Base-by-base conservation (phyloP, 768 basidiomycete genomes). In the Lentinula edodes region DNA sequence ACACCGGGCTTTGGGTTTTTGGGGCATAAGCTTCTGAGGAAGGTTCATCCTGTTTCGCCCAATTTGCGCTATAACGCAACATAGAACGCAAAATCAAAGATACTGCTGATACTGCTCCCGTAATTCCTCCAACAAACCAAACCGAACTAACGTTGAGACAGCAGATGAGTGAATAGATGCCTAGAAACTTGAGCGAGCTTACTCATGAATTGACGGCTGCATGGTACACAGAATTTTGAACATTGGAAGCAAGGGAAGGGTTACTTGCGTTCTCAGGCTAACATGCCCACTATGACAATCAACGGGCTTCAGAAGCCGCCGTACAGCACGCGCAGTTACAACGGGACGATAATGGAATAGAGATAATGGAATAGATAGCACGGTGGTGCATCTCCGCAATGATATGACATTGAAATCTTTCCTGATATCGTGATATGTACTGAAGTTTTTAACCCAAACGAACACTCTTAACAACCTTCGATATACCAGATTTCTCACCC, bases 401-500 rank as follows among this genome's bases (percentile, higher is more conserved):
- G 23, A 23, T 23, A 2, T 23, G 2, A 23, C 23, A 23, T 23
- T 23, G 28, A 5, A 16, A 10, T 41, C 39, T 5, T 45, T 6
- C 16, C 13, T 45, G 43, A 16, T 12, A 15, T 45, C 43, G 43
- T 6, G 43, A 45, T 45, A 2, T 45, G 23, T 28, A 48, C 51
- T 15, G 1, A 46, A 7, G 16, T 16, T 46, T 60, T 69, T 71
- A 86, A 63, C 80, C 80, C 71, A 97, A 76, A 64, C 83, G 86
- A 65, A 92, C 80, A 73, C 91, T 89, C 80, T 96, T 96, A 76
- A 94, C 80, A 41, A 93, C 90, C 69, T 88, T 92, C 64, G 87
- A 88, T 70, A 97, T 96, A 81, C 96, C 96, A 61, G 90, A 89
- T 75, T 83, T 86, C 77, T 99, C 97, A 70, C 97, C 97, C 38